Conservation (phyloP, 2,329 filamentous ascomycete genomes). For the Calonectria pteridis region DNA sequence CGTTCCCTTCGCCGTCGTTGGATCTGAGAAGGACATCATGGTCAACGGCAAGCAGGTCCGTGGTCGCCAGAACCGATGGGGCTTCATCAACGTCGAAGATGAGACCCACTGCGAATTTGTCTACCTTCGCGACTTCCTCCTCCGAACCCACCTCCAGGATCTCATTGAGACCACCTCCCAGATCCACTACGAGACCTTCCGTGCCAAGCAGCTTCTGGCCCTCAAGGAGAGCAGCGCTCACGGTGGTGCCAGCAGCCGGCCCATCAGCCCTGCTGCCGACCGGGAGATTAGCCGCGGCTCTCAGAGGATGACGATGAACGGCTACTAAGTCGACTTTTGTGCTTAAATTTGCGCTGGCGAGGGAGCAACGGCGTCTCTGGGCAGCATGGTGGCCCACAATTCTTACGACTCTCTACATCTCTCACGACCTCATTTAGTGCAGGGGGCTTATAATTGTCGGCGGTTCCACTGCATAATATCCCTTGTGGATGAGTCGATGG, state of each 20-base stretch:
- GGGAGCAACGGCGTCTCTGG: conserved; percentile 52
- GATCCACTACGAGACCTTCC: conserved; percentile 99
- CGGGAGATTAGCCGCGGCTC: conserved; percentile 97
- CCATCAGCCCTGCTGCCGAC: conserved; percentile 95
- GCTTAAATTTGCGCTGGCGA: conserved; percentile 47
- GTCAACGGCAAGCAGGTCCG: conserved; percentile 98
- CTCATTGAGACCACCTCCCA: conserved; percentile 99
- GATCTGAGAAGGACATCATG: conserved; percentile 97
- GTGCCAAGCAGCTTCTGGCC: conserved; percentile 96
- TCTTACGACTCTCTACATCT: conserved; percentile 49
- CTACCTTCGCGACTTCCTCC: conserved; percentile 97
- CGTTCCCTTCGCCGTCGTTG: conserved; percentile 97
- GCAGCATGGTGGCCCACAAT: conserved; percentile 45
- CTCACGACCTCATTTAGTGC: conserved; percentile 47
- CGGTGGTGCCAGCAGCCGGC: conserved; percentile 80
- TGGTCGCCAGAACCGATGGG: conserved; percentile 98
- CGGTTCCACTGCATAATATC: conserved; percentile 24
- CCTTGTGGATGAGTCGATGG: neutral
- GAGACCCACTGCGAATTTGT: conserved; percentile 99
- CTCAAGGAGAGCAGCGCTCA: conserved; percentile 98
- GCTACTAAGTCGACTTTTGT: conserved; percentile 75
- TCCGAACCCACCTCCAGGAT: conserved; percentile 97
- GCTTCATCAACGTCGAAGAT: conserved; percentile 99
- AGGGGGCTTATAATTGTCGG: conserved; percentile 37
- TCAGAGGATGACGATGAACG: conserved; percentile 98